phyloP scores from a whole-genome alignment of 768 basidiomycete species.

The Phylloporus sp. region DNA sequence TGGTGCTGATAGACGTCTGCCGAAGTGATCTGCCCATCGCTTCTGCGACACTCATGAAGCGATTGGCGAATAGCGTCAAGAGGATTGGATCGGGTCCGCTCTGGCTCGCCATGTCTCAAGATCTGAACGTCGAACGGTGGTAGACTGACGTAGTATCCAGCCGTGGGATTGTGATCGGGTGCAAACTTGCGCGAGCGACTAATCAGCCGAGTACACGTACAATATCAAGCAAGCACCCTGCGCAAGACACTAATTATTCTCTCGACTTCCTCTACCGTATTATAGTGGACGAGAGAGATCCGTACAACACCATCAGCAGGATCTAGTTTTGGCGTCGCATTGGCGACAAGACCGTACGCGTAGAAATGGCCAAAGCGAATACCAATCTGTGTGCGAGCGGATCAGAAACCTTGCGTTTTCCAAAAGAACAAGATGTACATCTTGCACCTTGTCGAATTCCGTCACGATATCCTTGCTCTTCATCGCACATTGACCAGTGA shows the following conservation, averaged over 20 bases:
- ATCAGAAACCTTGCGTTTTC: neutral
- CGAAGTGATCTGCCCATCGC: constrained; percentile 91
- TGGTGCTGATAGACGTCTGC: constrained; percentile 86
- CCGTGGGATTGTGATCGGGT: too few species aligned
- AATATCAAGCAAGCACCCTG: constrained; percentile 41
- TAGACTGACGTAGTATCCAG: too few species aligned
- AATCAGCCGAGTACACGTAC: too few species aligned
- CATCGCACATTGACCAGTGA: constrained; percentile 51
- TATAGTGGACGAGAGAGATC: constrained; percentile 75
- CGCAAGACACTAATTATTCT: constrained; percentile 52
- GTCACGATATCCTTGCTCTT: constrained; percentile 60
- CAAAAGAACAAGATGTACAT: constrained; percentile 39
- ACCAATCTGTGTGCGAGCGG: constrained; percentile 47
- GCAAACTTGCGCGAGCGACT: too few species aligned
- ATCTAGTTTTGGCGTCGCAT: constrained; percentile 52
- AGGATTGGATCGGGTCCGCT: constrained; percentile 75
- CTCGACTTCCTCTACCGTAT: constrained; percentile 66
- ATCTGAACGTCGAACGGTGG: neutral
- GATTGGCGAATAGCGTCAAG: constrained; percentile 88
- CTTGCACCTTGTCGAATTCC: constrained; percentile 57
- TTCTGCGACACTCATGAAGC: constrained; percentile 97
- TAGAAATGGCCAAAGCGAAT: constrained; percentile 79
- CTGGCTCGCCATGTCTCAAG: constrained; percentile 16
- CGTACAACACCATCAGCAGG: constrained; percentile 64
- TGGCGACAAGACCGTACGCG: constrained; percentile 57